phyloP scores from a whole-genome alignment of 2,329 filamentous ascomycete genomes.

The Penicillium sp. region DNA sequence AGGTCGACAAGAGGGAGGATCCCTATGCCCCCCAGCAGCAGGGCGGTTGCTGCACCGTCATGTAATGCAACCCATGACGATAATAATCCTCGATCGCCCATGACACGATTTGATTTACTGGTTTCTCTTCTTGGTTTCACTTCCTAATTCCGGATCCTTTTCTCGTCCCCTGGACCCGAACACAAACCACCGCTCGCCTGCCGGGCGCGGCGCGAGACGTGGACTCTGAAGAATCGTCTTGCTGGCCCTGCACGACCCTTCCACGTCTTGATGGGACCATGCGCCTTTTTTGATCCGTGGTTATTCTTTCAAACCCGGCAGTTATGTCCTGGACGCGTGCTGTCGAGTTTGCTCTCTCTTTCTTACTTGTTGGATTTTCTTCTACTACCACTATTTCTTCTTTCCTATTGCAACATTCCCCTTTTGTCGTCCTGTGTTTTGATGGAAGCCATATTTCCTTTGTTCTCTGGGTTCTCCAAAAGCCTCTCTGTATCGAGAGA shows the following conservation, averaged over 20 bases:
- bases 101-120: slow-evolving; percentile 13
- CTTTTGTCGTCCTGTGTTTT: slow-evolving; percentile 22
- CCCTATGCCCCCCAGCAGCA: slow-evolving; percentile 96
- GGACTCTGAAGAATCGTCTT: slow-evolving; percentile 18
- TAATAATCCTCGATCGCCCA: slow-evolving; percentile 15
- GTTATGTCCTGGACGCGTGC: slow-evolving; percentile 14
- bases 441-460: slow-evolving; percentile 25
- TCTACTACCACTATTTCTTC: slow-evolving; percentile 20
- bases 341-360: slow-evolving; percentile 8
- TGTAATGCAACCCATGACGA: slow-evolving; percentile 55
- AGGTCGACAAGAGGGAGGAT: slow-evolving; percentile 91
- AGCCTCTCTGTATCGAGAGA: slow-evolving; percentile 18
- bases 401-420: slow-evolving; percentile 19
- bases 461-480: slow-evolving; percentile 25
- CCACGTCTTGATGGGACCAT: slow-evolving; percentile 4
- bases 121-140: slow-evolving; percentile 8
- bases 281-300: slow-evolving; percentile 2
- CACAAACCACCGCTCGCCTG: slow-evolving; percentile 15
- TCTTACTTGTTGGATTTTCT: slow-evolving; percentile 8
- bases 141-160: slow-evolving; percentile 20
- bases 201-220: slow-evolving; percentile 16
- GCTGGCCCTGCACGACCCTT: slow-evolving; percentile 22
- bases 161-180: slow-evolving; percentile 11
- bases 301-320: slow-evolving; percentile 3
- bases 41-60: slow-evolving; percentile 88